Evolutionary conservation across 768 basidiomycete genomes (phyloP).

Genomic region (Lentinula boryana): DNA sequence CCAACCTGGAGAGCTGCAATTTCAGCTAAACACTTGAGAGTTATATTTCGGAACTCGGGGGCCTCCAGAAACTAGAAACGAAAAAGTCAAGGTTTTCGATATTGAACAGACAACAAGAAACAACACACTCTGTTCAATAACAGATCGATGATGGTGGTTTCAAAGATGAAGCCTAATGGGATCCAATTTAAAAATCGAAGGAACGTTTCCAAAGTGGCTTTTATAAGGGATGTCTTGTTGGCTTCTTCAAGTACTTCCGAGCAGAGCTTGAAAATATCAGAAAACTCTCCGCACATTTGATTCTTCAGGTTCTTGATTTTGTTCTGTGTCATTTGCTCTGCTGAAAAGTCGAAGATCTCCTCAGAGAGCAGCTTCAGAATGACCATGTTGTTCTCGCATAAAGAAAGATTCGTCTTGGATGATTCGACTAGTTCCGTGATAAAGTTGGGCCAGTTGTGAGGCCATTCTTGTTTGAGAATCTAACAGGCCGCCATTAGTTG

Average conservation of each 20-base stretch:
- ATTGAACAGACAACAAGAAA: conserved; percentile 5
- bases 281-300: conserved; percentile 96
- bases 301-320: conserved; percentile 98
- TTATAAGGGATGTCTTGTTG: conserved; percentile 92
- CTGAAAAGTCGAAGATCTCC: conserved; percentile 98
- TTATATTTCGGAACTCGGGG: conserved; percentile 95
- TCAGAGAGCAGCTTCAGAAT: conserved; percentile 96
- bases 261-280: conserved; percentile 96
- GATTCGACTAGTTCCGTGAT: conserved; percentile 96
- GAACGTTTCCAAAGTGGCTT: conserved; percentile 89
- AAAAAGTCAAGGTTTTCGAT: conserved; percentile 8
- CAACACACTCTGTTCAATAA: conserved; percentile 80
- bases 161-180: conserved; percentile 97
- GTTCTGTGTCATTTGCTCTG: conserved; percentile 96
- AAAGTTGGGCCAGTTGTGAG: conserved; percentile 97
- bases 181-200: conserved; percentile 99
- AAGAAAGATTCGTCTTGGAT: conserved; percentile 90
- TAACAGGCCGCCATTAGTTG: conserved; percentile 21
- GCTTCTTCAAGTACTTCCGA: conserved; percentile 96
- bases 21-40: conserved; percentile 93
- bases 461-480: conserved; percentile 99
- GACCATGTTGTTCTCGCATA: conserved; percentile 99
- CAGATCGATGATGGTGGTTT: conserved; percentile 94
- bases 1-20: conserved; percentile 93
- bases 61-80: conserved; percentile 83